Percentiles rank a stretch among this genome's conserved stretches.
These are phyloP conservation scores for Sphagnum fallax DNA, from an alignment of 228 moss, liverwort and hornwort genomes.

Conservation along the genomic window DNA sequence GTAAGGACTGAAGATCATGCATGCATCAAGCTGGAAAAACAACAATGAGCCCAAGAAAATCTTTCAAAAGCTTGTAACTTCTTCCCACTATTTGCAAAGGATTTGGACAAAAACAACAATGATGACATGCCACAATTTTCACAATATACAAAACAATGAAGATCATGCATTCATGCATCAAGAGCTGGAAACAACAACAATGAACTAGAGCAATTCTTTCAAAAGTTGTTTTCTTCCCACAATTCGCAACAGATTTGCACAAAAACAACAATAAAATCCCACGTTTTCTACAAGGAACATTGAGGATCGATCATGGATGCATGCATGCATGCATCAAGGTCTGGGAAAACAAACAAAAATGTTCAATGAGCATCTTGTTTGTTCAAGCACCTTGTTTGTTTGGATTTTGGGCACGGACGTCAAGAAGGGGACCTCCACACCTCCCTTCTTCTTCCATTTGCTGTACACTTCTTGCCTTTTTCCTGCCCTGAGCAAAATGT, in stretches of 20 bases:
- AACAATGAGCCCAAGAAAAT: not conserved
- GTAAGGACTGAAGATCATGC: not conserved
- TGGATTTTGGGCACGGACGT: constrained; percentile 9
- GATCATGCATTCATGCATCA: too few species aligned
- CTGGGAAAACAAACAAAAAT: not conserved
- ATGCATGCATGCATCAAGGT: not conserved
- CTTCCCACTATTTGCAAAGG: too few species aligned
- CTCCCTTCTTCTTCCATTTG: too few species aligned
- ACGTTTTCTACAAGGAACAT: not conserved
- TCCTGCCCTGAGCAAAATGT: too few species aligned
- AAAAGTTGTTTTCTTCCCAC: too few species aligned
- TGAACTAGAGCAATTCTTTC: too few species aligned
- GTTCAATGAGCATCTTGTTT: not conserved
- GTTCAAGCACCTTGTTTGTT: constrained; percentile 6
- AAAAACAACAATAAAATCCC: not conserved
- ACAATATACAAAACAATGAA: too few species aligned
- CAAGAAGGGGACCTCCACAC: constrained; percentile 2
- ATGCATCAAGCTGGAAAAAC: not conserved
- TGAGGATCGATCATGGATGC: not conserved
- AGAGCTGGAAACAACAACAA: too few species aligned
- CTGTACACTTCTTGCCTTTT: too few species aligned
- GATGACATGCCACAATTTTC: too few species aligned
- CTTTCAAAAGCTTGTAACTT: too few species aligned
- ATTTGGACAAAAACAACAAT: too few species aligned
- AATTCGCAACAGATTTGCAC: not conserved